These are phyloP conservation scores for Blastocystis sp. DNA, from an alignment of 352 stramenopile species.

Conservation along the genomic window DNA sequence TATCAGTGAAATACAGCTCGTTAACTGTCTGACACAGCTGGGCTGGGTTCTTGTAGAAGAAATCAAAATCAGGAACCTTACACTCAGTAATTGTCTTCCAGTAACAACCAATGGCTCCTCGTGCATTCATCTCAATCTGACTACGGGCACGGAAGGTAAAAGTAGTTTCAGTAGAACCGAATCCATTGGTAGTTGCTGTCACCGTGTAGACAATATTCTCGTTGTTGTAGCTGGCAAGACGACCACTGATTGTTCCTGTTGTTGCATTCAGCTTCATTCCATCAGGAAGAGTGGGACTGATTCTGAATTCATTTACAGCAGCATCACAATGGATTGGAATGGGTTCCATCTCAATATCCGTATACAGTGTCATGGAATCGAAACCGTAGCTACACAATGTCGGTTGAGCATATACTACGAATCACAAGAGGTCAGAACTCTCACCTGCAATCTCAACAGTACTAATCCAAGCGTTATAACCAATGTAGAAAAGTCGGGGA, in stretches of 20 bases:
- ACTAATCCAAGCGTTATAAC: conserved; percentile 51
- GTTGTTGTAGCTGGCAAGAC: conserved; percentile 4
- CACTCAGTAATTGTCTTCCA: conserved; percentile 57
- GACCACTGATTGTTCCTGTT: conserved; percentile 37
- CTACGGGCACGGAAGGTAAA: conserved; percentile 44
- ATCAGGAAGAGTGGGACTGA: conserved; percentile 25
- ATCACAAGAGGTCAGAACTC: not conserved
- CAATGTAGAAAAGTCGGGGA: conserved; percentile 55
- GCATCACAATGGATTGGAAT: conserved; percentile 60
- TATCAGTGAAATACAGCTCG: conserved; percentile 56
- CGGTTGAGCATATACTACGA: conserved; percentile 7
- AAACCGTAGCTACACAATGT: conserved; percentile 65
- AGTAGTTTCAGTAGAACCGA: not conserved
- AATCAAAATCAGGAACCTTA: conserved; percentile 48
- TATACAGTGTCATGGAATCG: conserved; percentile 59
- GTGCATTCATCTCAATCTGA: conserved; percentile 36
- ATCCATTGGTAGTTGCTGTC: not conserved
- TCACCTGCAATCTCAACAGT: conserved; percentile 52
- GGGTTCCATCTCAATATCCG: conserved; percentile 57
- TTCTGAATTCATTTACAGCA: conserved; percentile 31
- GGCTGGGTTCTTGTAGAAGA: conserved; percentile 63
- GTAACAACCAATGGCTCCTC: conserved; percentile 54
- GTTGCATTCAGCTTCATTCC: conserved; percentile 36
- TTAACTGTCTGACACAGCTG: conserved; percentile 44
- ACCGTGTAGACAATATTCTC: conserved; percentile 37